Evolutionary conservation across 192 early-diverging fungal genomes (phyloP).

Genomic region (Coemansia sp.): DNA sequence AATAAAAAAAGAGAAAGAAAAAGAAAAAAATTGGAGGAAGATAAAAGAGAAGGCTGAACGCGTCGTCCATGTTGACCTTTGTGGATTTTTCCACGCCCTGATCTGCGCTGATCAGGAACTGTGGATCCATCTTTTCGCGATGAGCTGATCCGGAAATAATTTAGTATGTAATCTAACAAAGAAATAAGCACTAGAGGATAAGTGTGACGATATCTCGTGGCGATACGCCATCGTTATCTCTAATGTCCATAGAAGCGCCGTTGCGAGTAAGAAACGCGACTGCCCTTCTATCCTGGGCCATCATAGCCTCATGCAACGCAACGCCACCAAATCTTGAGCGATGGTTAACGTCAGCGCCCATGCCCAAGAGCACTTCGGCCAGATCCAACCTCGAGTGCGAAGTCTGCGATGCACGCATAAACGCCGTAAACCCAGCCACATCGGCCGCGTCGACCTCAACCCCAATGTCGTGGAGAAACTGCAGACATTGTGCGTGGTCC

Average conservation of each 20-base stretch:
- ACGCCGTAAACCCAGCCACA: slow-evolving; percentile 51
- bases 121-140: neutral
- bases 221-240: slow-evolving; percentile 51
- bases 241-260: slow-evolving; percentile 44
- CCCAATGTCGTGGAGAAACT: slow-evolving; percentile 25
- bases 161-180: neutral
- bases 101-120: neutral
- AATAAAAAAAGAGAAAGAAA: neutral
- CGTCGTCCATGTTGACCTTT: neutral
- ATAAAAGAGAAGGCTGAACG: neutral
- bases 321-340: slow-evolving; percentile 50
- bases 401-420: slow-evolving; percentile 54
- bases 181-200: slow-evolving; percentile 16
- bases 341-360: slow-evolving; percentile 50
- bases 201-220: slow-evolving; percentile 48
- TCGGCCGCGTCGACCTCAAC: slow-evolving; percentile 35
- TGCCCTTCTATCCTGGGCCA: slow-evolving; percentile 47
- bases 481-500: slow-evolving; percentile 31
- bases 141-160: neutral
- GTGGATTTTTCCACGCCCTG: neutral
- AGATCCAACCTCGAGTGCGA: slow-evolving; percentile 39
- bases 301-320: slow-evolving; percentile 49
- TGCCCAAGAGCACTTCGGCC: slow-evolving; percentile 31
- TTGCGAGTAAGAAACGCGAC: slow-evolving; percentile 44
- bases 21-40: neutral